Evolutionary conservation across 345 rosid genomes (phyloP), one percentile per base, ranked within the genome.

Genomic region (Stellera chamaejasme): DNA sequence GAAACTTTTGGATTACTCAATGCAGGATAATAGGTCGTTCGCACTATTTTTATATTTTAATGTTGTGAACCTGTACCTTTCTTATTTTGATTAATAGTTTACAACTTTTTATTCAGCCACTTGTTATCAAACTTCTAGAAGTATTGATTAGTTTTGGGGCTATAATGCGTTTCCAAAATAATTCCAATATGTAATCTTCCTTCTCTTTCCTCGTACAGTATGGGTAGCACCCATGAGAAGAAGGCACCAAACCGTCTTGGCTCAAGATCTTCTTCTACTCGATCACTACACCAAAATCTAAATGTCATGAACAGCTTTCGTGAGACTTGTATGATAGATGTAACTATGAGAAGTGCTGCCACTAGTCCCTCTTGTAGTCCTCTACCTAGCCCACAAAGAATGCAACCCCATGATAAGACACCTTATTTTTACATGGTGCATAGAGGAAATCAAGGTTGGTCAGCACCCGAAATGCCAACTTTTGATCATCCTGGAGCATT

Each of bases 381-480:
- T 59, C 45, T 67, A 7, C 62, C 61, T 55, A 84, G 88, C 65
- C 90, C 99, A 1, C 86, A 68, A 4, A 77, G 72, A 67, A 50
- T 10, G 45, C 71, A 69, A 14, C 25, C 50, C 46, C 63, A 68
- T 11, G 80, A 73, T 27, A 71, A 77, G 45, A 64, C 68, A 50
- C 88, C 79, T 1, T 62, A 67, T 50, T 69, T 72, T 48, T 57
- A 67, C 41, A 44, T 70, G 61, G 70, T 73, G 61, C 79, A 86
- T 5, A 65, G 58, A 52, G 79, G 76, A 62, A 75, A 70, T 60
- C 82, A 76, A 71, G 86, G 65, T 2, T 93, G 97, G 94, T 89
- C 99, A 14, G 86, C 96, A 0, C 91, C 90, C 0, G 97, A 89
- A 77, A 82, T 81, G 87, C 75, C 80, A 1, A 48, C 58, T 1